Base-by-base conservation (phyloP, 108 stramenopile genomes). In the Nitzschia inconspicua region DNA sequence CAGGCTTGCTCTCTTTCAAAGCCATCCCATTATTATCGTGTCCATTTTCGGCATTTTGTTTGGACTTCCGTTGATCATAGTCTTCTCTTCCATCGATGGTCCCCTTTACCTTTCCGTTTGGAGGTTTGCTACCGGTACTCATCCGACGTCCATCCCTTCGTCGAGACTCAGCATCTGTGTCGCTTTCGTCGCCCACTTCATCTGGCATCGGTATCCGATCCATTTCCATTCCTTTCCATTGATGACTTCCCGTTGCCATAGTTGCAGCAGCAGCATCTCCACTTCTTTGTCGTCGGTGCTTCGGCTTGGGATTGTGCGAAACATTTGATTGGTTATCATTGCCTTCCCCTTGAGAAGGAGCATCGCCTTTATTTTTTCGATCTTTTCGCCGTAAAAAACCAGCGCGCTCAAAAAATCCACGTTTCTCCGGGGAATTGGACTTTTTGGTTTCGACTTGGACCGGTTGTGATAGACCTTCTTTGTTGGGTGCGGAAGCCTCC, bases 221-320 rank as follows among this genome's bases (percentile, higher is more conserved):
- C 14, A 55, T 6, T 22, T 77, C 53, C 80, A 83, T 80, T 13
- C 80, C 83, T 40, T 63, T 70, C 86, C 82, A 88, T 57, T 83
- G 83, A 14, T 37, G 43, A 35, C 71, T 37, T 28, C 79, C 69
- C 19, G 60, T 79, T 28, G 76, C 58, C 8, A 80, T 35, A 14
- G 60, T 65, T 7, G 80, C 80, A 0, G 83, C 86, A 14, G 65
- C 74, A 32, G 49, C 67, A 65, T 88, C 86, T 51, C 83, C 86
- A 25, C 78, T 79, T 36, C 78, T 55, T 60, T 51, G 63, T 42
- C 87, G 44, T 11, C 64, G 60, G 51, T 85, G 68, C 47, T 26
- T 25, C 40, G 41, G 25, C 52, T 41, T 28, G 11, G 25, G 3
- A 3, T 16, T 35, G 18, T 32, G 27, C n/a, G n/a, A n/a, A 8